These are phyloP conservation scores for Penicillium sp. DNA, from an alignment of 2,329 filamentous ascomycete genomes.

Conservation along the genomic window DNA sequence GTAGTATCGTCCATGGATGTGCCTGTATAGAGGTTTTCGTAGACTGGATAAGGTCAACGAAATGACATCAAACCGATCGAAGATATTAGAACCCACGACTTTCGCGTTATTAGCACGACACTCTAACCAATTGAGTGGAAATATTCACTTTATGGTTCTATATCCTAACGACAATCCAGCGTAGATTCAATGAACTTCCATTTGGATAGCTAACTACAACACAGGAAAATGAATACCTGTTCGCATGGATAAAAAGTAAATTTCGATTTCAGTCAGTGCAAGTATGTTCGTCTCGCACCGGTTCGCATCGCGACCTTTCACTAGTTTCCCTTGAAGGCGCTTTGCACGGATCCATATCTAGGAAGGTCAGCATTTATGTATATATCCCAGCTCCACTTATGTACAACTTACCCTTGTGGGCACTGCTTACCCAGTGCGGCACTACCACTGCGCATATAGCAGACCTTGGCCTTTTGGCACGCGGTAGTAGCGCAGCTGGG, in stretches of 20 bases:
- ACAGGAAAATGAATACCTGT: neutral
- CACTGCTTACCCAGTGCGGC: slow-evolving; percentile 45
- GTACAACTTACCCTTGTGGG: slow-evolving; percentile 40
- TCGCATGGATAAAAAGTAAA: neutral
- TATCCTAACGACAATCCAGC: no score
- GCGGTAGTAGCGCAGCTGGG: slow-evolving; percentile 46
- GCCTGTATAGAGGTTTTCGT: neutral
- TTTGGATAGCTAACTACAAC: no score
- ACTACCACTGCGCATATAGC: slow-evolving; percentile 52
- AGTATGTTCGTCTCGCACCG: no score
- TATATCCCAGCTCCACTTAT: neutral
- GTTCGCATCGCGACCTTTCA: neutral
- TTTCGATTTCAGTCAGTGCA: neutral
- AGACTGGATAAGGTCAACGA: neutral
- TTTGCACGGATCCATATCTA: slow-evolving; percentile 37
- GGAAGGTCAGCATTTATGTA: slow-evolving; percentile 4
- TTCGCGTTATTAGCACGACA: slow-evolving; percentile 14
- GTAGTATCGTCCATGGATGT: no score
- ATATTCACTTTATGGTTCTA: neutral
- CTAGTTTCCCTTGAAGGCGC: slow-evolving; percentile 22
- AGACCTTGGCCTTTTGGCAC: slow-evolving; percentile 49
- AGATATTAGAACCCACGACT: slow-evolving; percentile 6
- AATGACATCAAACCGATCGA: neutral
- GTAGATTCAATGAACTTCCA: no score
- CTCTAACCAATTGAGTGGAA: slow-evolving; percentile 10